phyloP scores from a whole-genome alignment of 768 basidiomycete genomes.

The Boletus vinaceobasis region DNA sequence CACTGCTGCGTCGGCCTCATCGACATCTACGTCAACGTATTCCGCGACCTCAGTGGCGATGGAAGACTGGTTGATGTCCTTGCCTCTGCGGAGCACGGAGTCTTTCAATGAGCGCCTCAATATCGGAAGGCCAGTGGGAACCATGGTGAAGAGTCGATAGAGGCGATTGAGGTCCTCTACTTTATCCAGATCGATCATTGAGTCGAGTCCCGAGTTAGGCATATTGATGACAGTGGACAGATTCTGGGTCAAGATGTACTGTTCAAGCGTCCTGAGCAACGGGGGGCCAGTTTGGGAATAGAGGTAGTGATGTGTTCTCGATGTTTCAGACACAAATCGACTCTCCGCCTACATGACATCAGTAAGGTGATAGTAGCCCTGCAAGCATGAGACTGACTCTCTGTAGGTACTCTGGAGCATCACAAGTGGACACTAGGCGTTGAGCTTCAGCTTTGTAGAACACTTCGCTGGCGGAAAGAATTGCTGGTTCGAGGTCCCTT shows the following conservation, averaged over 20 bases:
- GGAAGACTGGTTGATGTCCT: constrained; percentile 72
- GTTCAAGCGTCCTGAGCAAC: constrained; percentile 72
- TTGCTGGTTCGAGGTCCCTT: constrained; percentile 75
- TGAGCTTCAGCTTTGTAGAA: constrained; percentile 81
- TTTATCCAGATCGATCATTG: constrained; percentile 82
- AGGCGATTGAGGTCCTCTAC: constrained; percentile 73
- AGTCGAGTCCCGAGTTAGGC: constrained; percentile 79
- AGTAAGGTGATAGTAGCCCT: not conserved
- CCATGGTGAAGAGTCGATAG: constrained; percentile 69
- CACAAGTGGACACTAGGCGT: constrained; percentile 65
- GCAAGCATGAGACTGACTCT: constrained; percentile 48
- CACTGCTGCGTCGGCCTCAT: constrained; percentile 35
- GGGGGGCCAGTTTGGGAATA: constrained; percentile 67
- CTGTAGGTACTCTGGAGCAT: constrained; percentile 78
- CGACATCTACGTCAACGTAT: constrained; percentile 34
- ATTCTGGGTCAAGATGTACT: constrained; percentile 74
- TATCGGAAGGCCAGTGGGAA: constrained; percentile 60
- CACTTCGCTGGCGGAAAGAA: constrained; percentile 69
- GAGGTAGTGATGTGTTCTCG: constrained; percentile 83
- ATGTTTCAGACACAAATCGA: constrained; percentile 79
- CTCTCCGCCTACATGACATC: constrained; percentile 60
- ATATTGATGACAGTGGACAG: constrained; percentile 71
- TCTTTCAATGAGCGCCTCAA: constrained; percentile 68
- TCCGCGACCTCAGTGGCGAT: constrained; percentile 35
- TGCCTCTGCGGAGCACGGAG: constrained; percentile 71